Percentiles rank a stretch among this genome's conserved stretches.
These are phyloP conservation scores for Pseudoperonospora humuli DNA, from an alignment of 352 stramenopile species.

Conservation along the genomic window DNA sequence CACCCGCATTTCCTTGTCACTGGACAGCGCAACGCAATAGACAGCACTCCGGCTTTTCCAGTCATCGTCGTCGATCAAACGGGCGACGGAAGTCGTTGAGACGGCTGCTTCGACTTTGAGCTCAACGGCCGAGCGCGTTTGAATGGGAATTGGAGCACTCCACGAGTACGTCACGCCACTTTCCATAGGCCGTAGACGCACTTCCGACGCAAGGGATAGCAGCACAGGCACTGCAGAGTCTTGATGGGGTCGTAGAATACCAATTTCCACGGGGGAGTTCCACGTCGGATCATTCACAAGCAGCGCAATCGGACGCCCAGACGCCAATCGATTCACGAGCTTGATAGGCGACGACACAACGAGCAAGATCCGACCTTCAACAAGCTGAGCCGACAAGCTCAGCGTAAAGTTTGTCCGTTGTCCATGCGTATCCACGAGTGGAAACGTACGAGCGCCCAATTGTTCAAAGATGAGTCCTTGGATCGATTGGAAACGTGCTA, in stretches of 20 bases:
- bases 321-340: slow-evolving; percentile 55
- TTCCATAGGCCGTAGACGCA: slow-evolving; percentile 51
- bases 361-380: slow-evolving; percentile 73
- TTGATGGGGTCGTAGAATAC: slow-evolving; percentile 41
- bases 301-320: slow-evolving; percentile 49
- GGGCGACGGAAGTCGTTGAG: slow-evolving; percentile 17
- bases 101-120: slow-evolving; percentile 55
- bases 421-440: slow-evolving; percentile 43
- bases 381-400: slow-evolving; percentile 56
- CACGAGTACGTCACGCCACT: slow-evolving; percentile 39
- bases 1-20: slow-evolving; percentile 60
- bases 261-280: slow-evolving; percentile 63
- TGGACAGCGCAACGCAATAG: slow-evolving; percentile 56
- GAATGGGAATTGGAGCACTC: slow-evolving; percentile 71
- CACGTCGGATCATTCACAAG: slow-evolving; percentile 79
- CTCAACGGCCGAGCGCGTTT: slow-evolving; percentile 50
- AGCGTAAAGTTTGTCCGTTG: slow-evolving; percentile 49
- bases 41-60: slow-evolving; percentile 34
- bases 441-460: slow-evolving; percentile 53
- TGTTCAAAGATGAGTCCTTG: slow-evolving; percentile 79
- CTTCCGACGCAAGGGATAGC: slow-evolving; percentile 54
- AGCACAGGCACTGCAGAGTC: slow-evolving; percentile 66
- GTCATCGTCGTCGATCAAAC: slow-evolving; percentile 13
- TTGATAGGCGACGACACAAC: slow-evolving; percentile 77
- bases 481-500: slow-evolving; percentile 49